phyloP scores from a whole-genome alignment of 768 basidiomycete genomes.

The Amanita molliuscula region DNA sequence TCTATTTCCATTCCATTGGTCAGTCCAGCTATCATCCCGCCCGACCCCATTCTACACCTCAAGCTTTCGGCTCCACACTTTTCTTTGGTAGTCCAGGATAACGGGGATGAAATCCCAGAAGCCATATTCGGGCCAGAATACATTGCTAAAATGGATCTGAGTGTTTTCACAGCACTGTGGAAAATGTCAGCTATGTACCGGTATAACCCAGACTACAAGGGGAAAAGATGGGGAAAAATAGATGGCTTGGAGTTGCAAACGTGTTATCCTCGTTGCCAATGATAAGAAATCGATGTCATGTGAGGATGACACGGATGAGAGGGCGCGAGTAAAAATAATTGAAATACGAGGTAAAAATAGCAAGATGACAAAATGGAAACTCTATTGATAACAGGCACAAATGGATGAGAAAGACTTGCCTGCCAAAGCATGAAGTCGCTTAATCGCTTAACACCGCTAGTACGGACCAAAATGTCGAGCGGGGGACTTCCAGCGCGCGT shows the following conservation, averaged over 20 bases:
- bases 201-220: not conserved
- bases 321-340: not conserved
- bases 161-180: slow-evolving; percentile 69
- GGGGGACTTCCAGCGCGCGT: slow-evolving; percentile 59
- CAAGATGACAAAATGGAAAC: too few species aligned
- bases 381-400: too few species aligned
- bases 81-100: slow-evolving; percentile 79
- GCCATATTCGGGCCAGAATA: slow-evolving; percentile 93
- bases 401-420: slow-evolving; percentile 33
- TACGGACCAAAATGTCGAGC: slow-evolving; percentile 83
- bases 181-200: slow-evolving; percentile 6
- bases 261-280: slow-evolving; percentile 1
- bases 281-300: slow-evolving; percentile 3
- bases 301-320: too few species aligned
- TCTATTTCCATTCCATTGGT: not conserved
- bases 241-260: not conserved
- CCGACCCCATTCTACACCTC: not conserved
- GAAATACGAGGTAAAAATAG: too few species aligned
- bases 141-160: slow-evolving; percentile 75
- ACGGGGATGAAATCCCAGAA: slow-evolving; percentile 81
- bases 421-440: slow-evolving; percentile 96
- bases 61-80: slow-evolving; percentile 36
- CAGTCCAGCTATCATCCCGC: not conserved
- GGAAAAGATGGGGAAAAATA: not conserved
- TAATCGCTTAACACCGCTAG: slow-evolving; percentile 81